Evolutionary conservation across 345 rosid species (phyloP), one percentile per base, ranked within the genome.

Genomic region (Microthlaspi erraticum): DNA sequence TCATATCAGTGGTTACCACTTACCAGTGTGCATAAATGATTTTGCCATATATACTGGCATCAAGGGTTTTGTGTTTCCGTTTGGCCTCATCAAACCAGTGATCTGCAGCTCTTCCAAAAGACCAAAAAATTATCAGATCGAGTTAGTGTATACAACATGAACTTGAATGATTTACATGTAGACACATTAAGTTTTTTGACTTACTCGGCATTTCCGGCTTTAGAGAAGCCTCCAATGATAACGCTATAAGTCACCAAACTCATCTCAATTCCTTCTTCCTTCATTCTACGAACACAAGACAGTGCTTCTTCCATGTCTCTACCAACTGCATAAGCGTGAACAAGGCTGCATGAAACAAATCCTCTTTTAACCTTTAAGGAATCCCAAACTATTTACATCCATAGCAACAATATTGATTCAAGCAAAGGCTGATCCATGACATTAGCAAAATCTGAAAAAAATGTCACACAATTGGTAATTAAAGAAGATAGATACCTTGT

Each of bases 281-380:
- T 88, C 97, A 91, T 94, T 80, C 91, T 94, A 80, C 97, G 86
- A 65, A 83, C 90, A 80, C 99, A 94, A 41, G 88, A 88, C 43
- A 91, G 46, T 39, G 99, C 97, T 86, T 91, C 99, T 52, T 91
- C 96, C 96, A 94, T 91, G 85, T 94, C 96, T 87, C 95, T 82
- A 78, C 97, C 97, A 78, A 91, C 95, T 82, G 97, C 89, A 81
- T 91, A 94, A 60, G 96, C 97, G 84, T 89, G 92, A 82, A 94
- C 83, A 84, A 94, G 97, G 91, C 99, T 94, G 97, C 95, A 89
- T 75, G 71, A 81, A 84, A 83, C 79, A 69, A 80, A 81, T 78
- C 59, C 78, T 46, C 50, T 43, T 77, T 81, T 64, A 87, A 80
- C 66, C 46, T 63, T 60, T 26, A 12, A 76, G 41, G 42, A 53